phyloP scores from a whole-genome alignment of 2,329 filamentous ascomycete genomes.

The Mollisia scopiformis region DNA sequence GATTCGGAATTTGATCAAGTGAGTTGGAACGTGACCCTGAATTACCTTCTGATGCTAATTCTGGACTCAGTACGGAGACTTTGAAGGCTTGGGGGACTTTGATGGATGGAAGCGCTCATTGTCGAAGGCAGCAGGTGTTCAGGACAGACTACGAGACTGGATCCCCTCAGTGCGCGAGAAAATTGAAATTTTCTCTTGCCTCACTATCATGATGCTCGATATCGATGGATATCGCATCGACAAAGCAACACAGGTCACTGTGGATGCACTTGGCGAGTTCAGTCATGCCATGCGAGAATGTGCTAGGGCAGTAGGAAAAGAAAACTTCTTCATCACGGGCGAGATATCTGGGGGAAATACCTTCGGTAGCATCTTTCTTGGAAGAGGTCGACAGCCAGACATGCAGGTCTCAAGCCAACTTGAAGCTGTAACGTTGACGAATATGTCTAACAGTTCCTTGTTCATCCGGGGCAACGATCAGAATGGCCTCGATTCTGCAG shows the following conservation, averaged over 20 bases:
- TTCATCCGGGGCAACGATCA: neutral
- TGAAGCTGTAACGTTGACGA: neutral
- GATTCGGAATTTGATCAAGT: neutral
- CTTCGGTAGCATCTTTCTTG: neutral
- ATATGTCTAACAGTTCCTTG: neutral
- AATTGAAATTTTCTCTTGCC: neutral
- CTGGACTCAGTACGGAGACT: neutral
- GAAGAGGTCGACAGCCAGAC: neutral
- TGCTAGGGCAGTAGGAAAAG: neutral
- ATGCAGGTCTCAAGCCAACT: neutral
- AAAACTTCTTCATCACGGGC: neutral
- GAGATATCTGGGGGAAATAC: neutral
- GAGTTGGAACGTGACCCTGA: neutral
- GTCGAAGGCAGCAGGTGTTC: neutral
- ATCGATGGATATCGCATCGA: neutral
- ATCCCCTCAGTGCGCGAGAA: neutral
- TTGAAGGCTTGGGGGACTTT: neutral
- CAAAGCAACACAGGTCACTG: neutral
- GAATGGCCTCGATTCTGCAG: neutral
- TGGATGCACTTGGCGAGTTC: neutral
- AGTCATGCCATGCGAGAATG: neutral
- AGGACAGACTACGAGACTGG: neutral
- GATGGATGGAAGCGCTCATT: neutral
- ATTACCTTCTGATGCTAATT: neutral
- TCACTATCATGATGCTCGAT: neutral